These are phyloP conservation scores for Alternaria burnsii DNA, from an alignment of 2,329 filamentous ascomycete species.

Conservation along the genomic window DNA sequence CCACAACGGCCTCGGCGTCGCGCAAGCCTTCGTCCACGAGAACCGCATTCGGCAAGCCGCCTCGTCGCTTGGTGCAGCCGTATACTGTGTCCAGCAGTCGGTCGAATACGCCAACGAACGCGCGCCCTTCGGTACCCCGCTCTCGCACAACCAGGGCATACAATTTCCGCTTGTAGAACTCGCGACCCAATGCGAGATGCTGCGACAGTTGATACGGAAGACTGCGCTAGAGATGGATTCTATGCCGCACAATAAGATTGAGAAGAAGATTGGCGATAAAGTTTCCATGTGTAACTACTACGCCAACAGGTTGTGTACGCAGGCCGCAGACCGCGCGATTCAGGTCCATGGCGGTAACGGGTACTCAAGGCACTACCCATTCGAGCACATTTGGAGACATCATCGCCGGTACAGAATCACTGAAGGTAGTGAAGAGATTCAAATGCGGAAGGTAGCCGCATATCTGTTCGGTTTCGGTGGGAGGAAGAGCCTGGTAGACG, in stretches of 20 bases:
- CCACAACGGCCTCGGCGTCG: conserved; percentile 65
- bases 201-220: conserved; percentile 67
- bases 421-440: conserved; percentile 71
- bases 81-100: conserved; percentile 67
- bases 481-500: conserved; percentile 51
- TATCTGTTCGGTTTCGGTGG: conserved; percentile 66
- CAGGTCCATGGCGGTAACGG: conserved; percentile 69
- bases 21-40: conserved; percentile 72
- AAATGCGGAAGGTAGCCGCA: conserved; percentile 71
- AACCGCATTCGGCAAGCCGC: conserved; percentile 72
- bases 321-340: conserved; percentile 69
- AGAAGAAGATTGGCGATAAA: conserved; percentile 67
- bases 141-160: conserved; percentile 69
- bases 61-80: conserved; percentile 66
- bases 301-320: conserved; percentile 67
- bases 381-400: conserved; percentile 72
- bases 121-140: conserved; percentile 64
- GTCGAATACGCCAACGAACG: conserved; percentile 65
- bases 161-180: conserved; percentile 71
- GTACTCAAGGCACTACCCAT: conserved; percentile 66
- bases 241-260: conserved; percentile 63
- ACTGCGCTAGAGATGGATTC: conserved; percentile 70
- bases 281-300: conserved; percentile 74
- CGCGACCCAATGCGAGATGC: conserved; percentile 68
- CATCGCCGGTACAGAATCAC: conserved; percentile 70